Evolutionary conservation across 1,139 yeast species (phyloP), one percentile per base, ranked within the genome.

Genomic region (Suhomyces atakaporum): DNA sequence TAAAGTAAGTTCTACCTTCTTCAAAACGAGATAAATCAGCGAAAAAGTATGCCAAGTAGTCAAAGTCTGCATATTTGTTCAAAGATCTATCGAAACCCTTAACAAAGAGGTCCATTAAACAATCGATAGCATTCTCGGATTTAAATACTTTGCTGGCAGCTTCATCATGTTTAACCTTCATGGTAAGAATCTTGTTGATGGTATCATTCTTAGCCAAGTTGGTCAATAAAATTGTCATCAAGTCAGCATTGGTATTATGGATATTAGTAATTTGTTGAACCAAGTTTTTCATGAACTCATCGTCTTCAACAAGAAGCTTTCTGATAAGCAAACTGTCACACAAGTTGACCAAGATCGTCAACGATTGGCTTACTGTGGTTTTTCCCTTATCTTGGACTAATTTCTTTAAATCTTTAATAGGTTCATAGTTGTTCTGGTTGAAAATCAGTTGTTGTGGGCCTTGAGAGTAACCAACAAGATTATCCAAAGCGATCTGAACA

Each of bases 41-140:
- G 61, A 92, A 90, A 58, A 88, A 87, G 59, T 83, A 89, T 1
- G 96, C 76, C 46, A 92, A 69, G 55, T 87, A 90, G 59, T 90
- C 96, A 52, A 64, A 92, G 47, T 78, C 76, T 4, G 95, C 95
- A 50, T 69, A 74, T 50, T 73, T 74, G 62, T 87, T 89, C 40
- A 87, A 68, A 11, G 78, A 63, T 56, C 89, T 72, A 48, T 84
- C 90, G 33, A 75, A 69, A 5, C 96, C 96, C 55, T 85, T 85
- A 31, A 89, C 96, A 59, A 89, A 90, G 55, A 94, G 81, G 62
- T 88, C 96, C 81, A 89, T 77, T 29, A 90, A 69, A 59, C 94
- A 84, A 55, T 87, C 95, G 63, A 88, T 73, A n/a, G 80, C 80
- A 26, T 67, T 70, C 8, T 54, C 54, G 39, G 90, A 81, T 48